Conservation (phyloP, 164 flowering plant genomes). For the Vitis amurensis region DNA sequence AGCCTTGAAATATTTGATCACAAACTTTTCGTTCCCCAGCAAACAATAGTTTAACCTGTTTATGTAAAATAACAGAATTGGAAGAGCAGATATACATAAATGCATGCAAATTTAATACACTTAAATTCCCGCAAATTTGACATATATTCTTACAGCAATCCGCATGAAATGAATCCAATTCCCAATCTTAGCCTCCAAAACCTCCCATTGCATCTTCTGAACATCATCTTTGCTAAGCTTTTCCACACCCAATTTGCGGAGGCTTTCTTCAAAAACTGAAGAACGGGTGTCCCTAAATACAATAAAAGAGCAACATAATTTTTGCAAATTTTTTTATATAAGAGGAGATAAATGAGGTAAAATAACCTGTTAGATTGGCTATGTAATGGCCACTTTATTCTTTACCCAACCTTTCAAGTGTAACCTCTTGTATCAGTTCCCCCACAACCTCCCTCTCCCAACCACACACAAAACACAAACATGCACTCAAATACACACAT, state of each 20-base stretch:
- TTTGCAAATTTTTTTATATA: not conserved
- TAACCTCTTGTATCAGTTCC: no score
- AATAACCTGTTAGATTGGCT: not conserved
- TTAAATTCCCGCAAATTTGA: not conserved
- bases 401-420: no score
- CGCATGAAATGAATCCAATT: constrained; percentile 84
- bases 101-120: not conserved
- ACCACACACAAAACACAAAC: no score
- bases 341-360: not conserved
- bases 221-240: constrained; percentile 77
- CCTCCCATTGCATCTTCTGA: constrained; percentile 85
- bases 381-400: no score
- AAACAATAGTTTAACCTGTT: constrained; percentile 92
- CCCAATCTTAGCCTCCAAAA: constrained; percentile 75
- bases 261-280: constrained; percentile 62
- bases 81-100: constrained; percentile 1
- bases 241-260: constrained; percentile 64
- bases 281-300: constrained; percentile 59
- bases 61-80: constrained; percentile 19
- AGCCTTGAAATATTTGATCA: constrained; percentile 87
- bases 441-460: no score
- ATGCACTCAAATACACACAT: no score
- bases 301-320: not conserved
- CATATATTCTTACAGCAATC: constrained; percentile 56
- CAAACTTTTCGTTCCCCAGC: constrained; percentile 85